Conservation (phyloP, 495 filamentous ascomycete genomes). For the Collariella sp. region DNA sequence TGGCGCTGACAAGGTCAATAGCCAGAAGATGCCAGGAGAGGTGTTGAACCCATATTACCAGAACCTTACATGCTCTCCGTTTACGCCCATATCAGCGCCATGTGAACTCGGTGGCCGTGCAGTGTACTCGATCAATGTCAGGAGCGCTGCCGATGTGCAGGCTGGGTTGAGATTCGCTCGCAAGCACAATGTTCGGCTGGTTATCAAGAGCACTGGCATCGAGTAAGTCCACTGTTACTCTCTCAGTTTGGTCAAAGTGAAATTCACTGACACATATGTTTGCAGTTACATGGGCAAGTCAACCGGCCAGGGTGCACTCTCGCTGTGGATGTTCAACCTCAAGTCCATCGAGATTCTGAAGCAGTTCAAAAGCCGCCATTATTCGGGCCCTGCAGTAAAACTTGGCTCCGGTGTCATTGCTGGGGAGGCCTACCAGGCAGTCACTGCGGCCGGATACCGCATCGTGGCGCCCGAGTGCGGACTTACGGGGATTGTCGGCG, state of each 20-base stretch:
- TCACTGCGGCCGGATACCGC: slow-evolving; percentile 32
- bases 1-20: not conserved
- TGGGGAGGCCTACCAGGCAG: slow-evolving; percentile 38
- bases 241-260: not conserved
- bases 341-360: slow-evolving; percentile 36
- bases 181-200: slow-evolving; percentile 31
- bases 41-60: too few relatives aligned
- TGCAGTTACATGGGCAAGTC: slow-evolving; percentile 31
- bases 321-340: slow-evolving; percentile 43
- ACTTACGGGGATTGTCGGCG: slow-evolving; percentile 40
- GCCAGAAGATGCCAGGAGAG: too few relatives aligned
- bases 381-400: slow-evolving; percentile 38
- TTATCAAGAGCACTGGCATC: slow-evolving; percentile 38
- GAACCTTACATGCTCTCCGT: slow-evolving; percentile 7
- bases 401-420: slow-evolving; percentile 48
- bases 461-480: slow-evolving; percentile 41
- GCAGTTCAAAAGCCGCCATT: slow-evolving; percentile 26
- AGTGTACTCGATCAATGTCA: slow-evolving; percentile 42
- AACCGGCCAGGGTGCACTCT: slow-evolving; percentile 38
- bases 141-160: slow-evolving; percentile 25
- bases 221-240: slow-evolving; percentile 11
- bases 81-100: not conserved
- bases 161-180: slow-evolving; percentile 36
- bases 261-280: not conserved
- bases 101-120: slow-evolving; percentile 48